Conservation (phyloP, 2,329 filamentous ascomycete species). For the Colletotrichum sp. region DNA sequence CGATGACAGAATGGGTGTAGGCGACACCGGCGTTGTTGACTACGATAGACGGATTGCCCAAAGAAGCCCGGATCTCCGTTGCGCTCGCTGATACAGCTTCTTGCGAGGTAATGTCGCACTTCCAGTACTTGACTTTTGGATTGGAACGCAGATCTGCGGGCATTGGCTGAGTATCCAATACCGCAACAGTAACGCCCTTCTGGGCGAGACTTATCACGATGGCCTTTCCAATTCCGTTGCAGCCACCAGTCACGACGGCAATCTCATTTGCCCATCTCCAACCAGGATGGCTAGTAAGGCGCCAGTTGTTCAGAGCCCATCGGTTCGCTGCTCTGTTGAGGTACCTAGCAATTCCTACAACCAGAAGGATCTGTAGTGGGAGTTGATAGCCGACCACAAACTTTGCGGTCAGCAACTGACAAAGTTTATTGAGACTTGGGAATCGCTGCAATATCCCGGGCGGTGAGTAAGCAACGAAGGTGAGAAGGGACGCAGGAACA, state of each 20-base stretch:
- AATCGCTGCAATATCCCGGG: neutral
- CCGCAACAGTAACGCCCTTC: neutral
- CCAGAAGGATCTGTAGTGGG: neutral
- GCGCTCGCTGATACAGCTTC: slow-evolving; percentile 49
- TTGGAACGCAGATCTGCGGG: neutral
- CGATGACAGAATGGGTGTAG: slow-evolving; percentile 36
- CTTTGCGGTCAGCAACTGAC: neutral
- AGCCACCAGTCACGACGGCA: slow-evolving; percentile 47
- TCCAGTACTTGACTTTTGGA: neutral
- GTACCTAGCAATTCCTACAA: neutral
- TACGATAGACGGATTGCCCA: slow-evolving; percentile 63
- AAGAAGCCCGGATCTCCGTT: slow-evolving; percentile 34
- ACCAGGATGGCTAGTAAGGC: neutral
- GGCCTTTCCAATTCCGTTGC: slow-evolving; percentile 42
- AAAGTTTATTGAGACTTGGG: neutral
- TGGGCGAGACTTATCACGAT: slow-evolving; percentile 33
- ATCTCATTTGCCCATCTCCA: slow-evolving; percentile 44
- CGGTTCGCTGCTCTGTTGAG: neutral
- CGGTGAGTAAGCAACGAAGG: neutral
- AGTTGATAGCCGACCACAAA: neutral
- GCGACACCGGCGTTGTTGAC: slow-evolving; percentile 73
- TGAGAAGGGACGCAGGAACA: neutral
- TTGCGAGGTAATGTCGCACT: slow-evolving; percentile 28
- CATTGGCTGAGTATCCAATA: neutral
- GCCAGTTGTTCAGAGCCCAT: neutral